Conservation (phyloP, 140 eudicot genomes). For the Stevia rebaudiana region DNA sequence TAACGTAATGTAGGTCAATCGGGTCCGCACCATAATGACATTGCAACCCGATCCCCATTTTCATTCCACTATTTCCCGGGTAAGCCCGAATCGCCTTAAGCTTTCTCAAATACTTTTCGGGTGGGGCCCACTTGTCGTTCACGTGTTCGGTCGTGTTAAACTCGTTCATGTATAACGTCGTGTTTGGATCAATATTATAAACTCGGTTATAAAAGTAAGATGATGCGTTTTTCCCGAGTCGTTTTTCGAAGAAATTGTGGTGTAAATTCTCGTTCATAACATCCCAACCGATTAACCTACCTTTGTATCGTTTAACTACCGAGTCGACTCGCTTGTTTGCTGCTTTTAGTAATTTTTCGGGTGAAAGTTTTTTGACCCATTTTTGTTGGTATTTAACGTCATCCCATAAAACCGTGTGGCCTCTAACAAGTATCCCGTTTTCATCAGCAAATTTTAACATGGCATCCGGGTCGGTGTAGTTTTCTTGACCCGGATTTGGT, state of each 20-base stretch:
- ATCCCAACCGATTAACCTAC: slow-evolving; percentile 41
- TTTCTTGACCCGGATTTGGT: slow-evolving; percentile 33
- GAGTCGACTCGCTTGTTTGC: slow-evolving; percentile 35
- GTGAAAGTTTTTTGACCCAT: slow-evolving; percentile 30
- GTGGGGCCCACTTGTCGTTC: slow-evolving; percentile 29
- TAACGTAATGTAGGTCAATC: slow-evolving; percentile 30
- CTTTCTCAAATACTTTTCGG: slow-evolving; percentile 30
- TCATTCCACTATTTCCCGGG: slow-evolving; percentile 24
- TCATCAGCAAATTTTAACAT: slow-evolving; percentile 38
- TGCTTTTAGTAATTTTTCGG: slow-evolving; percentile 24
- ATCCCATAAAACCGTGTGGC: slow-evolving; percentile 48
- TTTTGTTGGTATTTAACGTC: slow-evolving; percentile 28
- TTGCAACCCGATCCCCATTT: slow-evolving; percentile 40
- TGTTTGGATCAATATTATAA: slow-evolving; percentile 23
- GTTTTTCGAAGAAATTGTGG: slow-evolving; percentile 30
- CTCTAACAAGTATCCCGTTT: slow-evolving; percentile 40
- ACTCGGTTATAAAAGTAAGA: slow-evolving; percentile 22
- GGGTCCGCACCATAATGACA: slow-evolving; percentile 37
- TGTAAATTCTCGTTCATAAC: slow-evolving; percentile 50
- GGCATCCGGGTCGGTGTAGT: slow-evolving; percentile 38
- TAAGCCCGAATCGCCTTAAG: slow-evolving; percentile 21
- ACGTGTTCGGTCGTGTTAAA: slow-evolving; percentile 40
- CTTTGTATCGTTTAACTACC: slow-evolving; percentile 32
- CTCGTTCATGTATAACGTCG: slow-evolving; percentile 42
- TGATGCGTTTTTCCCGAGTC: slow-evolving; percentile 32